Evolutionary conservation across 768 basidiomycete species (phyloP).

Genomic region (Boletus pseudo-olivaceus): DNA sequence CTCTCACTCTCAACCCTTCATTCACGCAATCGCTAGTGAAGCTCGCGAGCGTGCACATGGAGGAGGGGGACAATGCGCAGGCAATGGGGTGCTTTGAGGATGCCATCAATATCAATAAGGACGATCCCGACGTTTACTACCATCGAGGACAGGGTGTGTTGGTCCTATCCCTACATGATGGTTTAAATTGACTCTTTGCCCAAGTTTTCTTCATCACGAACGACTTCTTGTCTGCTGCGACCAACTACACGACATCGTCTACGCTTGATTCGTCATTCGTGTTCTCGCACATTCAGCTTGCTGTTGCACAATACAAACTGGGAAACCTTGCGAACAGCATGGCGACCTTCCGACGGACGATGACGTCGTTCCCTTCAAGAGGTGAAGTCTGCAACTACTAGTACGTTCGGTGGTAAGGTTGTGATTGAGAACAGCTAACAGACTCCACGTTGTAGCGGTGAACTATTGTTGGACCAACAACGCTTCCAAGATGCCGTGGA

Average conservation of each 20-base stretch:
- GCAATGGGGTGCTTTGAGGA: constrained; percentile 91
- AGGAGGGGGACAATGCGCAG: constrained; percentile 74
- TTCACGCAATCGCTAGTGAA: constrained; percentile 92
- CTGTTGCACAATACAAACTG: constrained; percentile 94
- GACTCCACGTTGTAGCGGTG: constrained; percentile 56
- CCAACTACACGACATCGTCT: constrained; percentile 90
- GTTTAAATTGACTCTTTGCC: not conserved
- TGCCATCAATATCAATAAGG: constrained; percentile 75
- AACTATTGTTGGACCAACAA: constrained; percentile 88
- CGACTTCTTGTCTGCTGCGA: constrained; percentile 80
- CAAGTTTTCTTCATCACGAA: constrained; percentile 93
- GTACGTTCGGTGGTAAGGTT: constrained; percentile 41
- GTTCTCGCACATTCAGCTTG: constrained; percentile 95
- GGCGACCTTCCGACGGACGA: constrained; percentile 84
- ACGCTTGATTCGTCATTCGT: constrained; percentile 84
- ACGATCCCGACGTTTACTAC: constrained; percentile 96
- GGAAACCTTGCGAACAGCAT: constrained; percentile 76
- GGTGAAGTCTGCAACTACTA: constrained; percentile 96
- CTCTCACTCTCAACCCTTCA: constrained; percentile 59
- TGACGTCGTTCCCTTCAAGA: constrained; percentile 79
- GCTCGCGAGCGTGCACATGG: constrained; percentile 97
- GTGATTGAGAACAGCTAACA: not conserved
- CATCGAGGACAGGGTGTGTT: constrained; percentile 89
- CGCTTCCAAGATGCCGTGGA: constrained; percentile 85
- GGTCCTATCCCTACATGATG: not conserved